These are phyloP conservation scores for Gnetum montanum DNA, from an alignment of 75 land plant species.

Conservation along the genomic window DNA sequence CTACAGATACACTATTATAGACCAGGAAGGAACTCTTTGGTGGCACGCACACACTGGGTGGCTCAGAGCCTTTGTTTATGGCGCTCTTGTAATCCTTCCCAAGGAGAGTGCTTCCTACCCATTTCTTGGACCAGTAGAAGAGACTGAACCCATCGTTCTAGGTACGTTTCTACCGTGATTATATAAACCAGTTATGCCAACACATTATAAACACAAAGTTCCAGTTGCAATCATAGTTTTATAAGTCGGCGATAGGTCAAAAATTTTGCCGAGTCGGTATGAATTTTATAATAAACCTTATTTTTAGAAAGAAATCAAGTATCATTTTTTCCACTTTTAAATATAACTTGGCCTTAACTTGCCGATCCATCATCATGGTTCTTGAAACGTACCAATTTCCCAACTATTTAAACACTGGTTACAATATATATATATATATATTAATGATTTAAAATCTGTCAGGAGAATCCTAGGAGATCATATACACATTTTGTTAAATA, in stretches of 20 bases:
- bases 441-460: background rate
- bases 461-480: background rate
- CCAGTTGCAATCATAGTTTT: background rate
- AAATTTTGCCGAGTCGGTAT: background rate
- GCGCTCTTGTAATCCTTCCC: slow-evolving; percentile 18
- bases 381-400: too few species aligned
- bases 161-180: slow-evolving; percentile 3
- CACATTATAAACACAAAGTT: background rate
- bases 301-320: background rate
- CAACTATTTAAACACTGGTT: too few species aligned
- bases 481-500: background rate
- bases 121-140: slow-evolving; percentile 5
- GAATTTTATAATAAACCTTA: background rate
- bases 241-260: too few species aligned
- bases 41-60: slow-evolving; percentile 11
- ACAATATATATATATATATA: too few species aligned
- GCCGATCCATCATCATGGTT: too few species aligned
- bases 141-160: slow-evolving; percentile 14
- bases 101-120: slow-evolving; percentile 11
- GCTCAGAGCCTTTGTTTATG: slow-evolving; percentile 34
- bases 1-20: slow-evolving; percentile 8
- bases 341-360: too few species aligned
- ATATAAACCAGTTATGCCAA: background rate
- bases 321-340: too few species aligned
- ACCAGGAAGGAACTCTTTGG: slow-evolving; percentile 24